These are phyloP conservation scores for Eimeria falciformis DNA, from an alignment of 169 alveolate species.

Conservation along the genomic window DNA sequence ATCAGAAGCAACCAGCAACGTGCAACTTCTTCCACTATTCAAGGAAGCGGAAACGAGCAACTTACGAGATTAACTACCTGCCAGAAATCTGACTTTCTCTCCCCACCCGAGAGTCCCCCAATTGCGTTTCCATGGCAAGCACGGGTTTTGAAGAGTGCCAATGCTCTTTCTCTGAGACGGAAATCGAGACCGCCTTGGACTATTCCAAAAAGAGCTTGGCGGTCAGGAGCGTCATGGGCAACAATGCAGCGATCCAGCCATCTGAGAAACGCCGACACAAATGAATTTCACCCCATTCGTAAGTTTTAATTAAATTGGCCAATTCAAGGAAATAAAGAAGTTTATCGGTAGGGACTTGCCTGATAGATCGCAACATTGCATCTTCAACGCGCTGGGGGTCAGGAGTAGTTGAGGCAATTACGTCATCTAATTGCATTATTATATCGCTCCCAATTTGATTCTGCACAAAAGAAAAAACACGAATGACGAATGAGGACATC, in stretches of 20 bases:
- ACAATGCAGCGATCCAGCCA: conserved; percentile 96
- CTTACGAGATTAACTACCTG: conserved; percentile 86
- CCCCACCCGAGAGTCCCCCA: conserved; percentile 99
- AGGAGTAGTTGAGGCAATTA: conserved; percentile 88
- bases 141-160: conserved; percentile 51
- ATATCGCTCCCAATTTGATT: conserved; percentile 97
- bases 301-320: no score
- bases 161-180: conserved; percentile 91
- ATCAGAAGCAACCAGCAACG: neutral
- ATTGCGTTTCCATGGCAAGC: conserved; percentile 97
- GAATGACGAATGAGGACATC: neutral
- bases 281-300: no score
- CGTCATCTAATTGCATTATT: conserved; percentile 99
- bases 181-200: conserved; percentile 97
- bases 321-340: no score
- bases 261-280: no score
- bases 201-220: conserved; percentile 97
- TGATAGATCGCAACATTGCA: conserved; percentile 94
- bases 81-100: conserved; percentile 96
- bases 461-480: conserved; percentile 81
- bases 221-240: conserved; percentile 94
- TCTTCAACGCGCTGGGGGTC: conserved; percentile 87
- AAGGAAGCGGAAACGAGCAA: neutral
- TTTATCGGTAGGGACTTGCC: no score
- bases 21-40: no score